A percentile compares a stretch with the other conserved stretches of the same genome.
These are phyloP conservation scores for Trypanosoma melophagium DNA, from an alignment of 208 protist genomes.

Conservation along the genomic window DNA sequence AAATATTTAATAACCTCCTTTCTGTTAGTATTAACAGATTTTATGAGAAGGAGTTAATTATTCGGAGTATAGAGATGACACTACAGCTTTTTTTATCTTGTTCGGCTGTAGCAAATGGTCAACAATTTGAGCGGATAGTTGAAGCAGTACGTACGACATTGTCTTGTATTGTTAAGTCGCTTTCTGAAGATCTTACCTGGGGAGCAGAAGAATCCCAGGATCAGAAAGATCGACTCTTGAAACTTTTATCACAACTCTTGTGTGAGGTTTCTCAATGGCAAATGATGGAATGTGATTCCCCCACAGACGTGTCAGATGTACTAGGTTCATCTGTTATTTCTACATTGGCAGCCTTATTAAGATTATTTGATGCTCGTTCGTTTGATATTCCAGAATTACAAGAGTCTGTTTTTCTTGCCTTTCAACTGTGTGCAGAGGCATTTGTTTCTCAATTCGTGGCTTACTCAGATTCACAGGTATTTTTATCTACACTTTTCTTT, in stretches of 20 bases:
- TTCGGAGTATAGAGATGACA: conserved; percentile 25
- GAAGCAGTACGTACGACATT: conserved; percentile 19
- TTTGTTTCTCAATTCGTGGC: conserved; percentile 60
- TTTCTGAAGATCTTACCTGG: conserved; percentile 23
- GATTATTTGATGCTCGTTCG: conserved; percentile 52
- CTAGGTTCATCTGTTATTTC: conserved; percentile 43
- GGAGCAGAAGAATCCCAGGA: conserved; percentile 37
- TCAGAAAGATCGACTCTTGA: conserved; percentile 53
- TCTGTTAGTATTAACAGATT: conserved; percentile 14
- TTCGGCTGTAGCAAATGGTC: conserved; percentile 6
- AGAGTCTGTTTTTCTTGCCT: conserved; percentile 55
- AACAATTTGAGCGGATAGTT: conserved; percentile 16
- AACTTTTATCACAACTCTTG: conserved; percentile 45
- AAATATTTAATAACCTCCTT: conserved; percentile 20
- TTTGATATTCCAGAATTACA: conserved; percentile 56
- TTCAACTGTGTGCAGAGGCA: conserved; percentile 67
- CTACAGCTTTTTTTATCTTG: conserved; percentile 27
- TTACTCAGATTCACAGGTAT: conserved; percentile 40
- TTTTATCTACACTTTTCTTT: conserved; percentile 72
- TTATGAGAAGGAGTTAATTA: conserved; percentile 32
- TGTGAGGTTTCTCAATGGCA: conserved; percentile 67
- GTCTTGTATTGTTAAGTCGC: conserved; percentile 6
- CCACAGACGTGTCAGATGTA: conserved; percentile 35
- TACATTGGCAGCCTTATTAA: conserved; percentile 46
- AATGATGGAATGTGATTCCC: conserved; percentile 64